Evolutionary conservation across 2,329 filamentous ascomycete genomes (phyloP), one percentile per base, ranked within the genome.

Genomic region (Colletotrichum somersetense): DNA sequence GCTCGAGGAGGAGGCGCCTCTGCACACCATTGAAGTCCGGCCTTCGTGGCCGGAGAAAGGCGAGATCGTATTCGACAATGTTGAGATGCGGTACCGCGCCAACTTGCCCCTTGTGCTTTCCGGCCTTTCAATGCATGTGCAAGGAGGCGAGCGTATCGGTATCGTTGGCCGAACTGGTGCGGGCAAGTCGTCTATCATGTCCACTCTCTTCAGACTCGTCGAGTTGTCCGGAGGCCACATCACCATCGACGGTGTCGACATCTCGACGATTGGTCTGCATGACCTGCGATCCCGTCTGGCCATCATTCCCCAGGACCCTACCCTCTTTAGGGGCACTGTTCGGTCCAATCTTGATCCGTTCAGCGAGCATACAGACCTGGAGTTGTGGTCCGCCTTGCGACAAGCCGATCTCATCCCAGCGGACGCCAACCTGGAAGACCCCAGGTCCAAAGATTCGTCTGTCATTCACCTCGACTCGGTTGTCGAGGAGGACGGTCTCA

Each of bases 401-500:
- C 92, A 95, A 78, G 92, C 93, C 2, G 92, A 94, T 80, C 86
- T 96, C 2, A 89, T 94, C 2, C 82, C 87, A 3, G 81, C 83
- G n/a, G 79, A 80, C 30, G 76, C 80, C 55, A 79, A 76, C 59
- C 58, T 74, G 38, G 63, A 72, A 40, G 52, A 74, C 33, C 67
- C 69, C 12, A 65, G 65, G 30, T 73, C 76, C 67, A 78, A 79
- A 65, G 81, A 83, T 70, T 80, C 82, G n/a, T 81, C 81, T 11
- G 90, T 93, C 67, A 92, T 97, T 73, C 91, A 94, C 75, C 91
- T 99, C 30, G 96, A 98, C 81, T 92, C 89, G 20, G 78, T 90
- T 2, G 96, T 98, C 2, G 95, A 98, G 77, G 96, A 98, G 79
- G 96, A 98, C 83, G 96, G 96, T 0, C 88, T 97, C 73, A 98